phyloP scores from a whole-genome alignment of 208 protist genomes.

The Wallacemonas sp. region DNA sequence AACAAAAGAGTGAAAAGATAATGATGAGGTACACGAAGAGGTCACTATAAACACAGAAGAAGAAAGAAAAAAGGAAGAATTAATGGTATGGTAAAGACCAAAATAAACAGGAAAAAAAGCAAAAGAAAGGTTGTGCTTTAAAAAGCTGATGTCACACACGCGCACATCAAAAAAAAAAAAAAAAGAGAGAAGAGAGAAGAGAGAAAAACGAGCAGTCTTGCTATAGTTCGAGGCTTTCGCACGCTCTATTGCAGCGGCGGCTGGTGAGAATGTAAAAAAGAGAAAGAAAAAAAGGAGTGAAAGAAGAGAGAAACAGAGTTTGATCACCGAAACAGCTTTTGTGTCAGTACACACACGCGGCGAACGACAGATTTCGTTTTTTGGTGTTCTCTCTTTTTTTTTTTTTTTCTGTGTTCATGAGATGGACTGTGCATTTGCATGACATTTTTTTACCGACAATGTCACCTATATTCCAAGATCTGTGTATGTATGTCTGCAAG shows the following conservation, averaged over 20 bases:
- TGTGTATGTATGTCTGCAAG: too few species aligned
- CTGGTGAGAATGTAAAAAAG: too few species aligned
- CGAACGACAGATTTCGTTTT: not conserved
- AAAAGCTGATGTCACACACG: too few species aligned
- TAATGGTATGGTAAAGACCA: too few species aligned
- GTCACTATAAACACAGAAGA: constrained; percentile 5
- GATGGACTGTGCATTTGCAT: too few species aligned
- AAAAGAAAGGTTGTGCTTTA: constrained; percentile 1
- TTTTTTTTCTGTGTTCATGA: not conserved
- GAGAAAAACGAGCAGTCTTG: constrained; percentile 5
- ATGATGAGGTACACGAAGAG: not conserved
- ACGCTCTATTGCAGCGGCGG: too few species aligned
- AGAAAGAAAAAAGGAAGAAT: not conserved
- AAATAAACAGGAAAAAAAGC: not conserved
- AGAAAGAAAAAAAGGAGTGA: too few species aligned
- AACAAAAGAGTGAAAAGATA: not conserved
- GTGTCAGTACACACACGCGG: too few species aligned
- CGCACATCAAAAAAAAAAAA: constrained; percentile 8
- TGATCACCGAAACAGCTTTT: too few species aligned
- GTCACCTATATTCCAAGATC: too few species aligned
- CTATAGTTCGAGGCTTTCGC: too few species aligned
- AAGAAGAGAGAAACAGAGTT: constrained; percentile 13
- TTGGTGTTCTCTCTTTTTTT: not conserved
- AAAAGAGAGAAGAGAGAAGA: not conserved
- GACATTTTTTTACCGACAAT: too few species aligned